phyloP scores from a whole-genome alignment of 441 rosid genomes.

The Jatropha multifida region DNA sequence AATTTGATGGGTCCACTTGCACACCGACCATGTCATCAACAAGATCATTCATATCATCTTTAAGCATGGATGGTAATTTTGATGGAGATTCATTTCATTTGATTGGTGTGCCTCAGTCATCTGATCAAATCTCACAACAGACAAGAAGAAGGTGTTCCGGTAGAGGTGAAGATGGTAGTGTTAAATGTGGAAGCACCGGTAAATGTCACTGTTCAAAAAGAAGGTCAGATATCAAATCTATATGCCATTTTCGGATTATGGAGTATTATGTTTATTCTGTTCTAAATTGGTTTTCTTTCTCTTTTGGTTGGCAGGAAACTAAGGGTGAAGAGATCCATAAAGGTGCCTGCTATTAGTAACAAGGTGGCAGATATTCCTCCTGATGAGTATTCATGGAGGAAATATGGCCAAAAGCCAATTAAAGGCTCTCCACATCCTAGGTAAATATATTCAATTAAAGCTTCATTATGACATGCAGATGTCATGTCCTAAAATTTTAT shows the following conservation, averaged over 20 bases:
- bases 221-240: constrained; percentile 40
- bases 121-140: constrained; percentile 57
- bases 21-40: constrained; percentile 62
- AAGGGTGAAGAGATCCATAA: constrained; percentile 60
- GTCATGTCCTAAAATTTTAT: background rate
- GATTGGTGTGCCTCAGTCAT: constrained; percentile 44
- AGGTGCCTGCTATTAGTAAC: constrained; percentile 72
- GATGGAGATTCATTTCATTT: constrained; percentile 50
- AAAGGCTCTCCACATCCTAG: constrained; percentile 81
- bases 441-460: constrained; percentile 28
- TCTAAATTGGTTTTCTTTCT: background rate
- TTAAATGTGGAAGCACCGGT: constrained; percentile 49
- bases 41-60: constrained; percentile 62
- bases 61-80: constrained; percentile 59
- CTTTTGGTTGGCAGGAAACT: constrained; percentile 45
- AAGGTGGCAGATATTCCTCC: constrained; percentile 76
- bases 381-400: constrained; percentile 75
- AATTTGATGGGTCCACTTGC: constrained; percentile 62
- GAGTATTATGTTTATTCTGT: background rate
- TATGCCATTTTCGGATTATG: background rate
- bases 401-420: constrained; percentile 75
- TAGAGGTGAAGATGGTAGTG: constrained; percentile 60
- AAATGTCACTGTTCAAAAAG: constrained; percentile 74
- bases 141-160: constrained; percentile 54
- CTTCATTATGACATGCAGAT: background rate